Evolutionary conservation across 2,329 filamentous ascomycete genomes (phyloP), one percentile per base, ranked within the genome.

Genomic region (Pseudopyricularia javanii): DNA sequence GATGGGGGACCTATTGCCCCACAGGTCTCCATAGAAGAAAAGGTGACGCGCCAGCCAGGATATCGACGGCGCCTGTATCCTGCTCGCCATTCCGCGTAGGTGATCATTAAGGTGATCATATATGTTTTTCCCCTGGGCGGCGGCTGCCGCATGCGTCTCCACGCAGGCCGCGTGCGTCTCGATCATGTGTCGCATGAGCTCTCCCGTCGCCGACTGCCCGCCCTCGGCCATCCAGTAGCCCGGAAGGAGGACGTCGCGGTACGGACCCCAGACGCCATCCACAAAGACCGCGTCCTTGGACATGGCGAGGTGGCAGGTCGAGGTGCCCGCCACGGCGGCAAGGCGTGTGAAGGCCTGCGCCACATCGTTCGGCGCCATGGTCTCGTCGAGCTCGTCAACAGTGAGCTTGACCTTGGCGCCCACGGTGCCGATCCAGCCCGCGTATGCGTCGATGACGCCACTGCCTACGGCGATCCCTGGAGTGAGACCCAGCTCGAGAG

Each of bases 391-490:
- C 49, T 85, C 78, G 53, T 86, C 80, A 54, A 75, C 71, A 40
- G 77, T 75, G 15, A 94, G 78, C 59, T 89, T 79, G 60, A 96
- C 88, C 68, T 96, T 96, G 56, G 93, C 91, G 54, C 93, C 93
- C n/a, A 98, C 93, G 1, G 93, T 97, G 56, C 93, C 93, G 60
- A 98, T 93, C 93, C 93, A 98, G 58, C 93, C 93, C 55, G 93
- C 93, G 63, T 98, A 98, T 17, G 93, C 93, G 66, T 98, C 93
- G 63, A 98, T 98, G 58, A 98, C 93, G 67, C 91, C 91, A 63
- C 89, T 95, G 52, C 93, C 93, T 53, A 98, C 86, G 17, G 93
- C 89, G 60, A 96, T 93, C 37, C 91, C 91, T 20, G 85, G 76
- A 5, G 85, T 85, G 3, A 98, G 78, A 7, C 93, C 91, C 56